These are phyloP conservation scores for Aspergillus intermedius DNA, from an alignment of 2,329 filamentous ascomycete genomes.

Conservation along the genomic window DNA sequence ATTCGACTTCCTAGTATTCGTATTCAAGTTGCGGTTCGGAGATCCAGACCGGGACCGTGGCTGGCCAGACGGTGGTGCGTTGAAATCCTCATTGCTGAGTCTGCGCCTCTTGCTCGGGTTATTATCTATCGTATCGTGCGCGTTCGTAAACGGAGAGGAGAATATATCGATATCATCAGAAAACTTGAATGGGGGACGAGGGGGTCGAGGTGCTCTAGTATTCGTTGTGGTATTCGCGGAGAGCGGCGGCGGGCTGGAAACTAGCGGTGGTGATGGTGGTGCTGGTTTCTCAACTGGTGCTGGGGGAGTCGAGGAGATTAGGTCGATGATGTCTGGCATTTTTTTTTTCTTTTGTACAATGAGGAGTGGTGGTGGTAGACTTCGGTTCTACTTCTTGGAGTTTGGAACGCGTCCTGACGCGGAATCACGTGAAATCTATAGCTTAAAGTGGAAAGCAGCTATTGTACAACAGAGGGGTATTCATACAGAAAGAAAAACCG, in stretches of 20 bases:
- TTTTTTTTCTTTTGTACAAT: constrained; percentile 1
- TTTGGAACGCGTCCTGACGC: constrained; percentile 11
- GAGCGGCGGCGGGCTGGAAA: constrained; percentile 5
- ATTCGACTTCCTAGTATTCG: no score
- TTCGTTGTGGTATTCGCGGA: no score
- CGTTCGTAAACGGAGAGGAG: constrained; percentile 11
- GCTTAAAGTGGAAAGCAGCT: neutral
- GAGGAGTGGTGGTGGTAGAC: neutral
- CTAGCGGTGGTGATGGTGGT: constrained; percentile 2
- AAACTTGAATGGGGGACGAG: constrained; percentile 8
- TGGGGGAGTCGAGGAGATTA: constrained; percentile 32
- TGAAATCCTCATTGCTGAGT: constrained; percentile 16
- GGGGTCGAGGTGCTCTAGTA: neutral
- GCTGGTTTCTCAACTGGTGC: constrained; percentile 8
- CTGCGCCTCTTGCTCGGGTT: constrained; percentile 27
- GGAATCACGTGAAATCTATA: constrained; percentile 1
- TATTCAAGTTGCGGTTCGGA: no score
- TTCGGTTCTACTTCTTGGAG: neutral
- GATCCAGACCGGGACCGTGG: no score
- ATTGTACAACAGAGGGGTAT: constrained; percentile 9
- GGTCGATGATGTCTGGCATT: constrained; percentile 36
- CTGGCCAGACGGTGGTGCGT: no score
- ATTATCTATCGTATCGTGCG: constrained; percentile 17
- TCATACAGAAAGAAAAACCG: constrained; percentile 5
- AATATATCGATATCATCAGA: constrained; percentile 22